phyloP scores from a whole-genome alignment of 208 protist species.

The Spongospora subterranea region DNA sequence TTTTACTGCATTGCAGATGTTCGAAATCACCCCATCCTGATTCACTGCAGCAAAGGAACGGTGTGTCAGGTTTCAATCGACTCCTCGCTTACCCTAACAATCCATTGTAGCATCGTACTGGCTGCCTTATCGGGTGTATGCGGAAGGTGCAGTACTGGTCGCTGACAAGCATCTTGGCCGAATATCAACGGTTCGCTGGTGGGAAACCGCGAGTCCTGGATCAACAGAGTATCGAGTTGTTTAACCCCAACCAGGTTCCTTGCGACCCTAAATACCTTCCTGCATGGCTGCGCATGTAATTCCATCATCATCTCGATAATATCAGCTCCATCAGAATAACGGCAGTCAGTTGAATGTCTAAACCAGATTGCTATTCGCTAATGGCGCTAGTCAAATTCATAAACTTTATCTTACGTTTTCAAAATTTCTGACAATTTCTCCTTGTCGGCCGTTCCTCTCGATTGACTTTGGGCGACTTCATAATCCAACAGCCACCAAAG shows the following conservation, averaged over 20 bases:
- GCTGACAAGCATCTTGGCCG: slow-evolving; percentile 67
- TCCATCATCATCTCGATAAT: too few relatives aligned
- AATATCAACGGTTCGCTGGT: slow-evolving; percentile 70
- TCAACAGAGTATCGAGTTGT: slow-evolving; percentile 73
- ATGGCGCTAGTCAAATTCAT: too few relatives aligned
- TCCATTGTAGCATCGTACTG: slow-evolving; percentile 65
- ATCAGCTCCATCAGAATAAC: too few relatives aligned
- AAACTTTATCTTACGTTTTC: too few relatives aligned
- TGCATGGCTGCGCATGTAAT: too few relatives aligned
- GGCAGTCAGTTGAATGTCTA: too few relatives aligned
- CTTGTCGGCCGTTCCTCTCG: too few relatives aligned
- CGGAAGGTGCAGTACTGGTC: slow-evolving; percentile 69
- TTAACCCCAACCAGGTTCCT: slow-evolving; percentile 20
- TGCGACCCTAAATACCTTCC: neutral
- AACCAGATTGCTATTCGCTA: too few relatives aligned
- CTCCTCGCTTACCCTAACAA: neutral
- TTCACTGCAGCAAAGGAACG: slow-evolving; percentile 94
- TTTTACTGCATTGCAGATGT: slow-evolving; percentile 75
- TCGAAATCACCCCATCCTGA: slow-evolving; percentile 91
- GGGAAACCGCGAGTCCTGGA: slow-evolving; percentile 65
- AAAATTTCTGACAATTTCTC: too few relatives aligned
- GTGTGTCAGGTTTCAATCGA: neutral
- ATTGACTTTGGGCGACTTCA: too few relatives aligned
- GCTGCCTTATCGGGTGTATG: slow-evolving; percentile 69
- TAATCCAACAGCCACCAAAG: too few relatives aligned